Percentiles rank a stretch among this genome's conserved stretches.
These are phyloP conservation scores for Malus orientalis DNA, from an alignment of 306 rosid genomes.

Conservation along the genomic window DNA sequence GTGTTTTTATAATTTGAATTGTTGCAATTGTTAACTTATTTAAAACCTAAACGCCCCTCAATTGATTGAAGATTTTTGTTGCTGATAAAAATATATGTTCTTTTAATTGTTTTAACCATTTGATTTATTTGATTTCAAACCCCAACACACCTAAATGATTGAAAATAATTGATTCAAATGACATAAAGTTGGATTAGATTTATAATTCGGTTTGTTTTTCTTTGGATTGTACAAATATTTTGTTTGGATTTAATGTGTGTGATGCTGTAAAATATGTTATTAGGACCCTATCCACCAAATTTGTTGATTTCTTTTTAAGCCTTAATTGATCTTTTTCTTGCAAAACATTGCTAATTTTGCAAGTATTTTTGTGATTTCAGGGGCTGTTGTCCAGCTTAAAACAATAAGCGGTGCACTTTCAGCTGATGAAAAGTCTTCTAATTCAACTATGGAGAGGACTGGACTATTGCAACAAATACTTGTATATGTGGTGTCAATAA, in stretches of 20 bases:
- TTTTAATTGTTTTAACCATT: too few species aligned
- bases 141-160: not conserved
- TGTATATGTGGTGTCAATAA: conserved; percentile 61
- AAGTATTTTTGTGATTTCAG: conserved; percentile 41
- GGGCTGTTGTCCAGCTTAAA: conserved; percentile 89
- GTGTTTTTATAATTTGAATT: not conserved
- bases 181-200: not conserved
- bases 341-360: conserved; percentile 14
- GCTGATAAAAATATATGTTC: too few species aligned
- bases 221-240: not conserved
- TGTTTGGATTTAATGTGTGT: not conserved
- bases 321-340: not conserved
- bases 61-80: too few species aligned
- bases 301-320: not conserved
- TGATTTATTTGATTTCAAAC: too few species aligned
- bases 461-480: conserved; percentile 72
- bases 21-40: not conserved
- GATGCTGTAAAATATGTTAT: not conserved
- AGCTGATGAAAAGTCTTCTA: conserved; percentile 59
- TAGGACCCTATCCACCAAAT: not conserved
- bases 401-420: conserved; percentile 63
- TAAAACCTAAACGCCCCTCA: too few species aligned
- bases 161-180: not conserved
- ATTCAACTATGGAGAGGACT: conserved; percentile 47
- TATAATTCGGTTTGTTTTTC: not conserved